A percentile compares a stretch with the other conserved stretches of the same genome.
phyloP scores from a whole-genome alignment of 495 filamentous ascomycete species.

The Hypoxylon crocopeplum region DNA sequence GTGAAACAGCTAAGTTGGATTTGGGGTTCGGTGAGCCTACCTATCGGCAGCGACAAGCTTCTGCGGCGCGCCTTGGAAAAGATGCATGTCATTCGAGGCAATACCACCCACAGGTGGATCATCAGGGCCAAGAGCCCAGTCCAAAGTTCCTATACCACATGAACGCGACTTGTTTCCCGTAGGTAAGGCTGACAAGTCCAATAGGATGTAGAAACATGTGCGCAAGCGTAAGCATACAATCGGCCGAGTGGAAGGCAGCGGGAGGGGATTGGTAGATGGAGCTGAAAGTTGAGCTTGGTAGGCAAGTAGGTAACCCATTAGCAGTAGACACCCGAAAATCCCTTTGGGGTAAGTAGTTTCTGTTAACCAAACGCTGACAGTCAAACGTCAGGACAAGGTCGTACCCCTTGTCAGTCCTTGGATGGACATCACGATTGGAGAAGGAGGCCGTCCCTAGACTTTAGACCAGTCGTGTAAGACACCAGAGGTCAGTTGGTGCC shows the following conservation, averaged over 20 bases:
- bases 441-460: slow-evolving; percentile 5
- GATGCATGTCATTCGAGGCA: slow-evolving; percentile 17
- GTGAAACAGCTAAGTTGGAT: slow-evolving; percentile 16
- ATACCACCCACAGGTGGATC: slow-evolving; percentile 25
- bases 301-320: slow-evolving; percentile 20
- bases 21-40: slow-evolving; percentile 30
- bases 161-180: slow-evolving; percentile 8
- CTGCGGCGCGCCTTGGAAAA: slow-evolving; percentile 13
- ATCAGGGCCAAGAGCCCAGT: slow-evolving; percentile 18
- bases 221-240: slow-evolving; percentile 18
- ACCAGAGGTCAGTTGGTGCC: slow-evolving; percentile 24
- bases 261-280: slow-evolving; percentile 30
- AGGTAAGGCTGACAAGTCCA: slow-evolving; percentile 33
- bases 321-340: slow-evolving; percentile 25
- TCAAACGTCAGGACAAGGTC: slow-evolving; percentile 20
- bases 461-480: slow-evolving; percentile 21
- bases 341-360: slow-evolving; percentile 21
- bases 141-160: slow-evolving; percentile 21
- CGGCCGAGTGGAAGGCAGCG: slow-evolving; percentile 9
- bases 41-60: slow-evolving; percentile 16
- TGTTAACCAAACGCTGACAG: slow-evolving; percentile 3
- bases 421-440: slow-evolving; percentile 6
- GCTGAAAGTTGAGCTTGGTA: slow-evolving; percentile 13
- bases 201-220: slow-evolving; percentile 25
- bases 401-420: slow-evolving; percentile 17